Conservation (phyloP, 192 early-diverging fungal genomes). For the Phycomyces nitens region DNA sequence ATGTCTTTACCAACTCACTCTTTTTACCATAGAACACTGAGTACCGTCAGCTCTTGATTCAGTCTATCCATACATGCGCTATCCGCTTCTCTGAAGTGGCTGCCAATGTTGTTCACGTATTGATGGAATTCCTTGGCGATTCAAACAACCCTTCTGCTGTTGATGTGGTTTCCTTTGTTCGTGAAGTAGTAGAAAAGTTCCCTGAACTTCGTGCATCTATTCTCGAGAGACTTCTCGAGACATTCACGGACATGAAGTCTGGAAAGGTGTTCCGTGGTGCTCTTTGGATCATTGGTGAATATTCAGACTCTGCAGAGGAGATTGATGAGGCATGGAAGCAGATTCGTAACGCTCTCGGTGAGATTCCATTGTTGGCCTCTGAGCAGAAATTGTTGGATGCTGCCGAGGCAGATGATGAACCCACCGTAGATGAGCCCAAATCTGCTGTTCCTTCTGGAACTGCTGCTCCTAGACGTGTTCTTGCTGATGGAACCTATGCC, state of each 20-base stretch:
- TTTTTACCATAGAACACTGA: slow-evolving; percentile 85
- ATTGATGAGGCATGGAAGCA: slow-evolving; percentile 84
- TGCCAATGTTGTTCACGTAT: slow-evolving; percentile 89
- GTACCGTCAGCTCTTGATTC: slow-evolving; percentile 93
- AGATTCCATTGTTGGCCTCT: slow-evolving; percentile 91
- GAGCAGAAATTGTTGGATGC: slow-evolving; percentile 86
- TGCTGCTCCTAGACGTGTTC: slow-evolving; percentile 67
- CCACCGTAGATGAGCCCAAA: slow-evolving; percentile 23
- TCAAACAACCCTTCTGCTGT: slow-evolving; percentile 85
- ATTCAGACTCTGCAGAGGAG: slow-evolving; percentile 68
- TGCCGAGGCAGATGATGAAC: slow-evolving; percentile 51
- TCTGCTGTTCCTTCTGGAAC: slow-evolving; percentile 19
- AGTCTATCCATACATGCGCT: slow-evolving; percentile 93
- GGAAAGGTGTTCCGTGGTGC: slow-evolving; percentile 93
- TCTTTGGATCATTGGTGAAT: slow-evolving; percentile 98
- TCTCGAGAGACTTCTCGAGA: slow-evolving; percentile 72
- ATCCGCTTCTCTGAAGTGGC: slow-evolving; percentile 96
- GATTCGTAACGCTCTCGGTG: slow-evolving; percentile 81
- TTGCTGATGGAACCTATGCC: slow-evolving; percentile 97
- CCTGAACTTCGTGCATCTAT: slow-evolving; percentile 83
- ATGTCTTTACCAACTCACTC: no score
- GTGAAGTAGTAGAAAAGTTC: slow-evolving; percentile 97
- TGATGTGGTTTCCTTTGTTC: slow-evolving; percentile 96
- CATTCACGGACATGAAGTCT: slow-evolving; percentile 86
- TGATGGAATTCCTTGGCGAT: slow-evolving; percentile 94